Evolutionary conservation across 805 yeast species (phyloP), one percentile per base, ranked within the genome.

Genomic region (Yamadazyma philogaea): DNA sequence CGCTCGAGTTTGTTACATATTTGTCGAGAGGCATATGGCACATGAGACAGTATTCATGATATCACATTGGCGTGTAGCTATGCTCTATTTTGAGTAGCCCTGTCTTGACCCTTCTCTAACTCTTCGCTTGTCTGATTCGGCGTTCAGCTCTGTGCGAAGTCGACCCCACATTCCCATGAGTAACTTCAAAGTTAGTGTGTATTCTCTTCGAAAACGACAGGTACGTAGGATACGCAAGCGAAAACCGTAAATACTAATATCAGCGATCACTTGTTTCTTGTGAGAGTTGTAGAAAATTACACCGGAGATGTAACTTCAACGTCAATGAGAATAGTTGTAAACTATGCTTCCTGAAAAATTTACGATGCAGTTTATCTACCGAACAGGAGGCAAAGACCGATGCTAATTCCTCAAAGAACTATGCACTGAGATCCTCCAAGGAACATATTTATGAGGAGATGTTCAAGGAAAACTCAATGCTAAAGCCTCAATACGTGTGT

Each of bases 401-500:
- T 24, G 12, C 28, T n/a, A 4, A 24, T n/a, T 11, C 28, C 12
- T 4, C 5, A 24, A 24, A 7, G 8, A n/a, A n/a, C n/a, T n/a
- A 24, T 11, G 12, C 33, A 4, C 18, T n/a, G n/a, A 15, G 28
- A 7, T 17, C 34, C 8, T 49, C 43, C 39, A 45, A 6, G 46
- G 65, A 60, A 38, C 44, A 42, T 33, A 43, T 59, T 1, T 59
- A 56, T 32, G 61, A 59, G 15, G 45, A 49, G 28, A 53, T 55
- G 22, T 46, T 57, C 12, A 30, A 32, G 16, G 48, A 46, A 15
- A 54, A 42, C 28, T 24, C 28, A 4, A 50, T 50, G 6, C 39
- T 43, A 12, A 47, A 50, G 20, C 50, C 58, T 14, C 66, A 61
- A 34, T 61, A 57, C 40, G 57, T 60, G 5, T 54, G 57, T 22